Evolutionary conservation across 2,329 filamentous ascomycete species (phyloP).

Genomic region (Macrophomina tecta): DNA sequence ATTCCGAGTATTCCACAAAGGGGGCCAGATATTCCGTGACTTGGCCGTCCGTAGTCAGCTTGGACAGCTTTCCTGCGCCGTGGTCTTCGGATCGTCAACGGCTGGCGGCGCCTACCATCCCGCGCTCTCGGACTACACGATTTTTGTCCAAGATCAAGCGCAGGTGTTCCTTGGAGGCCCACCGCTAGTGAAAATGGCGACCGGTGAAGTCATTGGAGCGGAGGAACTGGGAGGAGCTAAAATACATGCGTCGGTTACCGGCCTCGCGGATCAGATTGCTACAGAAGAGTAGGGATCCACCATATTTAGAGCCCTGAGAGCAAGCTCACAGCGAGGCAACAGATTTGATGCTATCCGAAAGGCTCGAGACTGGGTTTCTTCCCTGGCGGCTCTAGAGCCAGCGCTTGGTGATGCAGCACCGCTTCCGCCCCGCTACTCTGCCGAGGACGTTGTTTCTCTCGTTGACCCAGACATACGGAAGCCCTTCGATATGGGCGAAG

Average conservation of each 20-base stretch:
- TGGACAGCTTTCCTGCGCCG: slow-evolving; percentile 49
- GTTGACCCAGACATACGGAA: slow-evolving; percentile 50
- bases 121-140: slow-evolving; percentile 51
- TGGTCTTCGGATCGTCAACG: slow-evolving; percentile 54
- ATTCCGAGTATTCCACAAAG: slow-evolving; percentile 54
- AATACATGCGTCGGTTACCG: slow-evolving; percentile 49
- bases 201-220: slow-evolving; percentile 50
- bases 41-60: slow-evolving; percentile 44
- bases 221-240: slow-evolving; percentile 52
- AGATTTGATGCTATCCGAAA: slow-evolving; percentile 8
- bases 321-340: not conserved
- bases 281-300: slow-evolving; percentile 44
- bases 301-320: not conserved
- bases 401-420: slow-evolving; percentile 14
- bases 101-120: slow-evolving; percentile 52
- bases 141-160: slow-evolving; percentile 51
- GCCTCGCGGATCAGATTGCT: slow-evolving; percentile 53
- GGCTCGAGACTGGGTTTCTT: not conserved
- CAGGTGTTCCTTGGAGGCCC: slow-evolving; percentile 55
- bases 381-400: not conserved
- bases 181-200: slow-evolving; percentile 56
- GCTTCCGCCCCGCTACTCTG: slow-evolving; percentile 40
- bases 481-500: slow-evolving; percentile 48
- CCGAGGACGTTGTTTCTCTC: slow-evolving; percentile 46
- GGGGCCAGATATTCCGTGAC: slow-evolving; percentile 47